Percentiles rank a stretch among this genome's conserved stretches.
Conservation (phyloP, 768 basidiomycete genomes). For the Daedaleopsis nitida region DNA sequence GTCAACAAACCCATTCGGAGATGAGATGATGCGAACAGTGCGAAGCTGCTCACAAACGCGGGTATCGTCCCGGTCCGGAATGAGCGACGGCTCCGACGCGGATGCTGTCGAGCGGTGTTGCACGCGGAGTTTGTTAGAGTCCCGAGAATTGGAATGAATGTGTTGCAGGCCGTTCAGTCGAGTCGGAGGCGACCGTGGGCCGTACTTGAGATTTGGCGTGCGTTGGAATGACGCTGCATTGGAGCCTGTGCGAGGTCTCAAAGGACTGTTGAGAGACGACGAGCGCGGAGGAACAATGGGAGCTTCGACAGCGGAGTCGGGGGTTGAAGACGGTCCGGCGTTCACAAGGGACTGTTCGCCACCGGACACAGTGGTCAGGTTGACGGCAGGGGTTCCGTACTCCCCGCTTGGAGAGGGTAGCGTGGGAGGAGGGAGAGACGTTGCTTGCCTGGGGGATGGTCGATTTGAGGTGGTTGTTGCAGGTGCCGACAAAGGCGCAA, state of each 20-base stretch:
- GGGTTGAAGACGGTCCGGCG: slow-evolving; percentile 14
- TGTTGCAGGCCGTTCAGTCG: slow-evolving; percentile 26
- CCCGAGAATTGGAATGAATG: slow-evolving; percentile 41
- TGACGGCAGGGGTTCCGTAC: slow-evolving; percentile 25
- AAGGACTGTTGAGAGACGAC: slow-evolving; percentile 42
- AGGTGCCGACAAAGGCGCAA: slow-evolving; percentile 14
- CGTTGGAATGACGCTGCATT: slow-evolving; percentile 17
- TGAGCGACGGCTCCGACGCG: slow-evolving; percentile 80
- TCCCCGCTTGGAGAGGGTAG: not conserved
- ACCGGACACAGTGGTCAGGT: slow-evolving; percentile 23
- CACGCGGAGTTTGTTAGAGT: slow-evolving; percentile 52
- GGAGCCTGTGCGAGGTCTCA: slow-evolving; percentile 24
- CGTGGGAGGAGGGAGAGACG: slow-evolving; percentile 11
- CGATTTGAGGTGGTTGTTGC: not conserved
- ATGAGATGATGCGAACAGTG: slow-evolving; percentile 13
- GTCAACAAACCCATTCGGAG: slow-evolving; percentile 12
- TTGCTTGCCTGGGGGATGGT: slow-evolving; percentile 11
- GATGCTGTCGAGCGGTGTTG: slow-evolving; percentile 74
- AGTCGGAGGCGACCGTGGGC: slow-evolving; percentile 21
- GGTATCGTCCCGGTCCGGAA: slow-evolving; percentile 54
- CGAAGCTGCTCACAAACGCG: slow-evolving; percentile 45
- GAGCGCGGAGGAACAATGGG: slow-evolving; percentile 52
- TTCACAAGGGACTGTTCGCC: slow-evolving; percentile 20
- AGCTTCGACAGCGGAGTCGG: slow-evolving; percentile 28
- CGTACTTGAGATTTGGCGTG: slow-evolving; percentile 25